phyloP scores from a whole-genome alignment of 768 basidiomycete species.

The Tricholoma hemisulphureum region DNA sequence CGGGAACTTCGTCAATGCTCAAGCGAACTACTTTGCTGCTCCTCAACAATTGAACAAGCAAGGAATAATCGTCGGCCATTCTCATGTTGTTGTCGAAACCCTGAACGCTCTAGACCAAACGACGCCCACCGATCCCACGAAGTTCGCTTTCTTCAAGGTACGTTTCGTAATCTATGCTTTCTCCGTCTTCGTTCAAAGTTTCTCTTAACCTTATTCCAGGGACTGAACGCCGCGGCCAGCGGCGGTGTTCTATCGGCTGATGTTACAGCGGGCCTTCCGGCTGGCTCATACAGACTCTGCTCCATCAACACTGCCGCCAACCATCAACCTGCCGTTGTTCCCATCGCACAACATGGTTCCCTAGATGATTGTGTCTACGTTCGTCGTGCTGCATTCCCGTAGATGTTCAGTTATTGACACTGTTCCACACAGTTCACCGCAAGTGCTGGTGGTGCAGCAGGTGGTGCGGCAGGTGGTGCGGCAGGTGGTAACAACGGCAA shows the following conservation, averaged over 20 bases:
- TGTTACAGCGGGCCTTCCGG: slow-evolving; percentile 55
- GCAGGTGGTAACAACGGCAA: slow-evolving; percentile 4
- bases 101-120: slow-evolving; percentile 42
- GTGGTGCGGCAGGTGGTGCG: not conserved
- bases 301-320: slow-evolving; percentile 58
- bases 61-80: slow-evolving; percentile 50
- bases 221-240: slow-evolving; percentile 43
- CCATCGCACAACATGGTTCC: slow-evolving; percentile 59
- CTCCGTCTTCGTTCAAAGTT: not conserved
- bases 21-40: slow-evolving; percentile 48
- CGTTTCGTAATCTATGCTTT: not conserved
- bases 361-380: slow-evolving; percentile 64
- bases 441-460: slow-evolving; percentile 20
- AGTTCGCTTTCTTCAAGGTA: slow-evolving; percentile 54
- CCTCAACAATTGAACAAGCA: slow-evolving; percentile 48
- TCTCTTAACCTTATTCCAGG: slow-evolving; percentile 39
- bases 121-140: slow-evolving; percentile 41
- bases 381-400: slow-evolving; percentile 20
- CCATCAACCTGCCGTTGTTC: slow-evolving; percentile 57
- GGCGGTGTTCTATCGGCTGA: slow-evolving; percentile 49
- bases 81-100: slow-evolving; percentile 52
- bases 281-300: slow-evolving; percentile 57
- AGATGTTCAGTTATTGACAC: slow-evolving; percentile 4
- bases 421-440: slow-evolving; percentile 33
- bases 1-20: slow-evolving; percentile 51